Conservation (phyloP, 2,329 filamentous ascomycete genomes). For the Sodiomyces alkalinus region DNA sequence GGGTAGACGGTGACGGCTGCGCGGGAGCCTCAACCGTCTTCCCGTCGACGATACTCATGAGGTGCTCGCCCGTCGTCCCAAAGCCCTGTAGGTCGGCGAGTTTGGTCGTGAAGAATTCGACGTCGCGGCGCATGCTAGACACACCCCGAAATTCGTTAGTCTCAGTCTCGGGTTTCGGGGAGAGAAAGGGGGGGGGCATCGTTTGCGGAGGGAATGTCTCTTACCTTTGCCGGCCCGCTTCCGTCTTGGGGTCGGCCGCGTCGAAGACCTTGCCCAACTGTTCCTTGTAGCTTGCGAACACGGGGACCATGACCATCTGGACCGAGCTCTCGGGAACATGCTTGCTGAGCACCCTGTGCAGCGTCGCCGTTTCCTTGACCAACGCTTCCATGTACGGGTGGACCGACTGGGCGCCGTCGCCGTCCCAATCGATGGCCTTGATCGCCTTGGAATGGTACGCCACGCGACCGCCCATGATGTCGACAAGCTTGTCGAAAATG, state of each 20-base stretch:
- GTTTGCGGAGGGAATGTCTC: no score
- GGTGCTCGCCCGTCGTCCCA: slow-evolving; percentile 53
- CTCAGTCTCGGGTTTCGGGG: not conserved
- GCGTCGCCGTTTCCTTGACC: slow-evolving; percentile 68
- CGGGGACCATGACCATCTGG: slow-evolving; percentile 69
- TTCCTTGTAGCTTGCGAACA: slow-evolving; percentile 69
- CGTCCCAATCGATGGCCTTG: slow-evolving; percentile 62
- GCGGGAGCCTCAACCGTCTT: slow-evolving; percentile 30
- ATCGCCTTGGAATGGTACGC: slow-evolving; percentile 59
- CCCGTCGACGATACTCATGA: slow-evolving; percentile 47
- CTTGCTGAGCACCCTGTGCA: slow-evolving; percentile 72
- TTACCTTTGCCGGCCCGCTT: slow-evolving; percentile 57
- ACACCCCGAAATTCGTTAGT: slow-evolving; percentile 4
- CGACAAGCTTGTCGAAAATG: slow-evolving; percentile 84
- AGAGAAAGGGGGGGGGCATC: slow-evolving; percentile 1
- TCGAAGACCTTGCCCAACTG: slow-evolving; percentile 61
- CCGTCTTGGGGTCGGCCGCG: slow-evolving; percentile 48
- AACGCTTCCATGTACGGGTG: slow-evolving; percentile 77
- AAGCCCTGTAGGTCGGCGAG: slow-evolving; percentile 69
- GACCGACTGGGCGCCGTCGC: slow-evolving; percentile 21
- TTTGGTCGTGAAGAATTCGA: slow-evolving; percentile 55
- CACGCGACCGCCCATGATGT: slow-evolving; percentile 76
- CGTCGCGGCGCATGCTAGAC: slow-evolving; percentile 65
- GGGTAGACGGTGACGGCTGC: slow-evolving; percentile 5
- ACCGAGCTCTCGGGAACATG: slow-evolving; percentile 66